Evolutionary conservation across 2,329 filamentous ascomycete genomes (phyloP).

Genomic region (Alternaria sp.): DNA sequence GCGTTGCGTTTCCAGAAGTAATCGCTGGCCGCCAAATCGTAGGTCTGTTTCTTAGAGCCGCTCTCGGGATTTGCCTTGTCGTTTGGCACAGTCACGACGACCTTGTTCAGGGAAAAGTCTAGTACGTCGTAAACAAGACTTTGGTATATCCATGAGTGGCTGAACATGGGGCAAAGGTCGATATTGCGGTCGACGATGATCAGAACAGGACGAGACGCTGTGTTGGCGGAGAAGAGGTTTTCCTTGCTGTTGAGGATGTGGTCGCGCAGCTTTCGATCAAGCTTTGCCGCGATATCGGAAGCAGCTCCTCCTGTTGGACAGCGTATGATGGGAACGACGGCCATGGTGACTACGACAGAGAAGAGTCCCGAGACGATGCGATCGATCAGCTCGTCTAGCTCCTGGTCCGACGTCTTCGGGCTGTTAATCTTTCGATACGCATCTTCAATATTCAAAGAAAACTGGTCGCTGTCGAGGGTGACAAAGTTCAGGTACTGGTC

Average conservation of each 20-base stretch:
- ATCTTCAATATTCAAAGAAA: slow-evolving; percentile 65
- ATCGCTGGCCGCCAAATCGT: slow-evolving; percentile 88
- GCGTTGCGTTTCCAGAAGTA: slow-evolving; percentile 98
- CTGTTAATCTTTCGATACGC: slow-evolving; percentile 98
- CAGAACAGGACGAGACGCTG: slow-evolving; percentile 81
- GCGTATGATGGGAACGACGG: slow-evolving; percentile 94
- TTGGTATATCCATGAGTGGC: slow-evolving; percentile 79
- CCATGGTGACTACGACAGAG: slow-evolving; percentile 98
- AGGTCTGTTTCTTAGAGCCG: slow-evolving; percentile 83
- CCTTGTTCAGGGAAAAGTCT: slow-evolving; percentile 86
- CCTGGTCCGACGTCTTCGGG: slow-evolving; percentile 86
- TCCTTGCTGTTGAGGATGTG: slow-evolving; percentile 98
- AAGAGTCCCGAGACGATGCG: slow-evolving; percentile 96
- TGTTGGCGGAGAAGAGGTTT: slow-evolving; percentile 85
- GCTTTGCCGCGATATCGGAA: slow-evolving; percentile 90
- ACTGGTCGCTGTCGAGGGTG: slow-evolving; percentile 3
- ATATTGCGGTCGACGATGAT: slow-evolving; percentile 95
- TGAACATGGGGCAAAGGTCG: slow-evolving; percentile 97
- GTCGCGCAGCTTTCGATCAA: slow-evolving; percentile 94
- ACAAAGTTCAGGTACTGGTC: slow-evolving; percentile 66
- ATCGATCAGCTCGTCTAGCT: slow-evolving; percentile 86
- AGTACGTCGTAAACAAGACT: slow-evolving; percentile 49
- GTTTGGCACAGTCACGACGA: slow-evolving; percentile 84
- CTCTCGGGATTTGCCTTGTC: slow-evolving; percentile 80
- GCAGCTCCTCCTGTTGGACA: slow-evolving; percentile 93